Conservation (phyloP, 1,284 basidiomycete genomes). For the Hymenochaete sp. region DNA sequence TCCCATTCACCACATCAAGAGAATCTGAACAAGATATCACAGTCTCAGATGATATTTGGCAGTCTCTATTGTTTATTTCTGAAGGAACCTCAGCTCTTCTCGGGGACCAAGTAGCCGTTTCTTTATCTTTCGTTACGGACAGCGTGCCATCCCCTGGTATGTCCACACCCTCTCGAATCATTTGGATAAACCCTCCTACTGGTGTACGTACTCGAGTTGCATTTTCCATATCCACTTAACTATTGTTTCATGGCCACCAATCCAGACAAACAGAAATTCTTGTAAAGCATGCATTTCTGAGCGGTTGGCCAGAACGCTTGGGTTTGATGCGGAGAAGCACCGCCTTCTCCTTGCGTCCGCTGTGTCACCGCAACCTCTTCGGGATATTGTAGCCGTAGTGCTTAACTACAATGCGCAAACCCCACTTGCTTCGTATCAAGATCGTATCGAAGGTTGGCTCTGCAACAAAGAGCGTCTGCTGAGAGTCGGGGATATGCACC, state of each 20-base stretch:
- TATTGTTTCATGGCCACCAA: neutral
- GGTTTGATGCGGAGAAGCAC: neutral
- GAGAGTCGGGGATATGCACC: conserved; percentile 9
- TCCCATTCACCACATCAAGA: too few relatives aligned
- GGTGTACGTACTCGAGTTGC: too few relatives aligned
- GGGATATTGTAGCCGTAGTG: conserved; percentile 1
- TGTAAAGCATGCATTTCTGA: too few relatives aligned
- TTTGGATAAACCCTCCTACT: too few relatives aligned
- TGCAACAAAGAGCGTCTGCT: conserved; percentile 9
- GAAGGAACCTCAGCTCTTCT: neutral
- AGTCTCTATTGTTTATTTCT: conserved; percentile 5
- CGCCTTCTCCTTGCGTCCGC: neutral
- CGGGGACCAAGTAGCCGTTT: neutral
- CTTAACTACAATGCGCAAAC: neutral
- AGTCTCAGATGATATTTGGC: conserved; percentile 10
- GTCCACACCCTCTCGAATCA: too few relatives aligned
- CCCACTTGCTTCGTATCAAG: neutral
- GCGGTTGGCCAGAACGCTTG: neutral
- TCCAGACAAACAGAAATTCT: neutral
- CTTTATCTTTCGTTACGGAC: conserved; percentile 4
- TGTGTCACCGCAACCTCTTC: conserved; percentile 5
- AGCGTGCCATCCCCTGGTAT: too few relatives aligned
- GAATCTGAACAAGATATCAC: neutral
- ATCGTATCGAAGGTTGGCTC: conserved; percentile 5
- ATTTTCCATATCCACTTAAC: too few relatives aligned